Percentiles rank a stretch among this genome's conserved stretches.
Evolutionary conservation across 108 stramenopile genomes (phyloP).

Genomic region (Nitzschia putrida): DNA sequence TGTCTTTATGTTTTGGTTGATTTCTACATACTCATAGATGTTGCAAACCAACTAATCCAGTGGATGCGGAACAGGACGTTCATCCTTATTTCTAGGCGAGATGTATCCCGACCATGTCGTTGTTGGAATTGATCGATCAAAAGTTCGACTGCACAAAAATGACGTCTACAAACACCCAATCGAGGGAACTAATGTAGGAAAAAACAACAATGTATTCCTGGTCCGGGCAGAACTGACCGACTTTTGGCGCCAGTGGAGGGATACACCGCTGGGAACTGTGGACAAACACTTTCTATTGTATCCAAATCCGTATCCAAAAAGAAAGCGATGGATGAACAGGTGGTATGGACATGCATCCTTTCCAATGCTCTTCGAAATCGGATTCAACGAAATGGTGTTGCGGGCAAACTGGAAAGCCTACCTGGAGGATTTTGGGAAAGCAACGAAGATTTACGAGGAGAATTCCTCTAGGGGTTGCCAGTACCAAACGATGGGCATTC

Average conservation of each 20-base stretch:
- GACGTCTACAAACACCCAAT: not conserved
- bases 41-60: conserved; percentile 56
- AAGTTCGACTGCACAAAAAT: conserved; percentile 61
- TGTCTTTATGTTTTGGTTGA: not conserved
- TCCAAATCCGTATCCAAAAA: conserved; percentile 94
- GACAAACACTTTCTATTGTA: conserved; percentile 76
- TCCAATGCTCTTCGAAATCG: conserved; percentile 61
- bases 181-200: not conserved
- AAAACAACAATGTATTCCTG: conserved; percentile 40
- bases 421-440: conserved; percentile 62
- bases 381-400: conserved; percentile 42
- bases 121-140: conserved; percentile 86
- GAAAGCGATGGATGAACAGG: conserved; percentile 59
- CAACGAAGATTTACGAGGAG: not conserved
- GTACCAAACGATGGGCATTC: not conserved
- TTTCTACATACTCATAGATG: not conserved
- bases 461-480: not conserved
- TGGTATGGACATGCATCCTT: conserved; percentile 90
- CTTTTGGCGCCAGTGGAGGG: conserved; percentile 73
- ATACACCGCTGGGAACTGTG: not conserved
- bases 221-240: conserved; percentile 88
- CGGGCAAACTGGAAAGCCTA: conserved; percentile 84
- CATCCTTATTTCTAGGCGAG: conserved; percentile 54
- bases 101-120: conserved; percentile 67
- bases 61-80: conserved; percentile 89